Conservation (phyloP, 1,284 basidiomycete genomes). For the Thecaphora thlaspeos region DNA sequence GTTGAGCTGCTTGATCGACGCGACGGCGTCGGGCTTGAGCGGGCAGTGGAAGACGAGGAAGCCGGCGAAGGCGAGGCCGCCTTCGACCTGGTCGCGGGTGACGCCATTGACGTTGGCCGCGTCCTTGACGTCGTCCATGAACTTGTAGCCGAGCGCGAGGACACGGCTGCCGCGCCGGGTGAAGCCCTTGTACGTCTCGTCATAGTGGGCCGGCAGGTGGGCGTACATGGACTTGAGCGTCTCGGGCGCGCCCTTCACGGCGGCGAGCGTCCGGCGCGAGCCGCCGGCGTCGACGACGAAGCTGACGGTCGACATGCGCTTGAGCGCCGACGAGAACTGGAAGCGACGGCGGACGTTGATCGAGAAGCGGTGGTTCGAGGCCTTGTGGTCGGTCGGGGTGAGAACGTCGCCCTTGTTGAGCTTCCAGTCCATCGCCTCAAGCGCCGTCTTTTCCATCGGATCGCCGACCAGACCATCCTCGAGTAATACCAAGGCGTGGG, state of each 20-base stretch:
- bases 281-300: slow-evolving; percentile 33
- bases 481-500: slow-evolving; percentile 89
- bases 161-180: slow-evolving; percentile 54
- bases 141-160: slow-evolving; percentile 55
- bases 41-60: slow-evolving; percentile 58
- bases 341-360: slow-evolving; percentile 53
- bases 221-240: slow-evolving; percentile 53
- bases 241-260: slow-evolving; percentile 56
- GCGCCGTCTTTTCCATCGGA: slow-evolving; percentile 97
- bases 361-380: slow-evolving; percentile 24
- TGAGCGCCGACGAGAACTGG: slow-evolving; percentile 57
- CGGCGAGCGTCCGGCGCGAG: slow-evolving; percentile 37
- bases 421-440: slow-evolving; percentile 88
- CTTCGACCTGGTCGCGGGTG: slow-evolving; percentile 50
- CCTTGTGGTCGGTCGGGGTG: slow-evolving; percentile 31
- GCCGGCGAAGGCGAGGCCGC: slow-evolving; percentile 48
- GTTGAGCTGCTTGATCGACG: slow-evolving; percentile 49
- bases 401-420: slow-evolving; percentile 67
- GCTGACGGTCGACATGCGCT: slow-evolving; percentile 55
- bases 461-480: slow-evolving; percentile 92
- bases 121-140: slow-evolving; percentile 34
- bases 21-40: slow-evolving; percentile 54
- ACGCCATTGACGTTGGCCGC: slow-evolving; percentile 37
- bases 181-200: slow-evolving; percentile 55
- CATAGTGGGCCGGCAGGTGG: slow-evolving; percentile 52